phyloP scores from a whole-genome alignment of 371 early-diverging fungal genomes.

The Mucor indicus region DNA sequence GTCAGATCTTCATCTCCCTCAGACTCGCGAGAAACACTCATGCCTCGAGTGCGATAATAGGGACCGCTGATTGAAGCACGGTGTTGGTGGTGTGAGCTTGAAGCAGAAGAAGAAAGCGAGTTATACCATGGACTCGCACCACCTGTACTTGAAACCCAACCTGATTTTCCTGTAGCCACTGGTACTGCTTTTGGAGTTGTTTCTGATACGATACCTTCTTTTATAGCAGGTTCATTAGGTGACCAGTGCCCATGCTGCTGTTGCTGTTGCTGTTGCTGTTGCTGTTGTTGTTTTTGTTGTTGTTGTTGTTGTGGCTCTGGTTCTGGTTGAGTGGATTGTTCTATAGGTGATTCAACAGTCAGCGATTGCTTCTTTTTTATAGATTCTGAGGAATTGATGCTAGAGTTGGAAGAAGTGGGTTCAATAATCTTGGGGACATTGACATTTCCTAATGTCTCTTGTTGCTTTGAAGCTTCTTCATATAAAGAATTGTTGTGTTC shows the following conservation, averaged over 20 bases:
- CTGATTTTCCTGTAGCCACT: slow-evolving; percentile 30
- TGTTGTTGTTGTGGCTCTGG: not conserved
- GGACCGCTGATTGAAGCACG: slow-evolving; percentile 48
- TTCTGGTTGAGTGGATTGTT: not conserved
- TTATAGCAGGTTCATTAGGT: slow-evolving; percentile 9
- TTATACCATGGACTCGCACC: slow-evolving; percentile 44
- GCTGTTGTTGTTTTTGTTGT: not conserved
- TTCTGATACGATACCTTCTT: not conserved
- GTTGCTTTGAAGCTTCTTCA: too few species aligned
- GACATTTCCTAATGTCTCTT: too few species aligned
- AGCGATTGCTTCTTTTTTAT: too few species aligned
- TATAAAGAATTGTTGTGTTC: too few species aligned
- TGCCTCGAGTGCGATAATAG: slow-evolving; percentile 48
- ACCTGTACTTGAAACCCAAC: slow-evolving; percentile 49
- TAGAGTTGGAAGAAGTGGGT: too few species aligned
- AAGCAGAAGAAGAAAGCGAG: slow-evolving; percentile 31
- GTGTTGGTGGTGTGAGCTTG: slow-evolving; percentile 40
- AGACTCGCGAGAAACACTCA: slow-evolving; percentile 40
- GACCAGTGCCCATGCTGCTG: slow-evolving; percentile 10
- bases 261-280: slow-evolving; percentile 1
- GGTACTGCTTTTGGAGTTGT: slow-evolving; percentile 15
- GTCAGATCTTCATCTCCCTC: slow-evolving; percentile 36
- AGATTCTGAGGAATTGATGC: too few species aligned
- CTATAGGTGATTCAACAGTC: too few species aligned
- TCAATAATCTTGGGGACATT: too few species aligned